These are phyloP conservation scores for Kwoniella shivajii DNA, from an alignment of 1,284 basidiomycete genomes.

Conservation along the genomic window DNA sequence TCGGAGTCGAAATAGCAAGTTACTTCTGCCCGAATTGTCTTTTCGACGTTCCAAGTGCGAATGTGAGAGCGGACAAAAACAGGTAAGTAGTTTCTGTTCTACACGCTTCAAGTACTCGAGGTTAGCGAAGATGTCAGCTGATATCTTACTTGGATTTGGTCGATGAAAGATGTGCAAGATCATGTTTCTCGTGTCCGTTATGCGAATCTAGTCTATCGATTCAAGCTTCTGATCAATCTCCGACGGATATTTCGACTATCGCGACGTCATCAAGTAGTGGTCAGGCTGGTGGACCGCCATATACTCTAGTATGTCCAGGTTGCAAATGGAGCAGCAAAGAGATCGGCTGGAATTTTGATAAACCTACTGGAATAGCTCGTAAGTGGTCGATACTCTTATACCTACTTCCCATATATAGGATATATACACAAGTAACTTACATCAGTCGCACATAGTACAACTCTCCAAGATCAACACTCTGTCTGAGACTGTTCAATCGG, in stretches of 20 bases:
- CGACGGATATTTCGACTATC: too few relatives aligned
- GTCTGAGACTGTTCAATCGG: slow-evolving; percentile 72
- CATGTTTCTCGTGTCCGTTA: slow-evolving; percentile 94
- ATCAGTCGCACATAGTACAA: slow-evolving; percentile 63
- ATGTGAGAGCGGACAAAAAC: slow-evolving; percentile 93
- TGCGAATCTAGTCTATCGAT: slow-evolving; percentile 86
- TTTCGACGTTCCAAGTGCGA: slow-evolving; percentile 97
- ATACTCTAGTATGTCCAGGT: slow-evolving; percentile 85
- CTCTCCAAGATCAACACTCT: slow-evolving; percentile 82
- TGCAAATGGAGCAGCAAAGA: slow-evolving; percentile 95
- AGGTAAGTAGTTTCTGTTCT: slow-evolving; percentile 61
- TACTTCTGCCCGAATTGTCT: slow-evolving; percentile 98
- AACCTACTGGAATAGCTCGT: slow-evolving; percentile 91
- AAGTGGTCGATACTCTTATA: slow-evolving; percentile 34
- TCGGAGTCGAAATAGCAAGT: slow-evolving; percentile 87
- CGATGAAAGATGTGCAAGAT: slow-evolving; percentile 83
- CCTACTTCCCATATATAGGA: not conserved
- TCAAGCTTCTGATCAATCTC: slow-evolving; percentile 70
- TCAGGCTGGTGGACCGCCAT: slow-evolving; percentile 72
- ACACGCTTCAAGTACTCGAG: not conserved
- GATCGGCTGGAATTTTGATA: slow-evolving; percentile 90
- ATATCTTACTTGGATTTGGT: not conserved
- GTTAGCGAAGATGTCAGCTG: not conserved
- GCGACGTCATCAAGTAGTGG: not conserved
- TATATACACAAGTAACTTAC: not conserved